Evolutionary conservation across 306 rosid genomes (phyloP).

Genomic region (Pterocarpus santalinus): DNA sequence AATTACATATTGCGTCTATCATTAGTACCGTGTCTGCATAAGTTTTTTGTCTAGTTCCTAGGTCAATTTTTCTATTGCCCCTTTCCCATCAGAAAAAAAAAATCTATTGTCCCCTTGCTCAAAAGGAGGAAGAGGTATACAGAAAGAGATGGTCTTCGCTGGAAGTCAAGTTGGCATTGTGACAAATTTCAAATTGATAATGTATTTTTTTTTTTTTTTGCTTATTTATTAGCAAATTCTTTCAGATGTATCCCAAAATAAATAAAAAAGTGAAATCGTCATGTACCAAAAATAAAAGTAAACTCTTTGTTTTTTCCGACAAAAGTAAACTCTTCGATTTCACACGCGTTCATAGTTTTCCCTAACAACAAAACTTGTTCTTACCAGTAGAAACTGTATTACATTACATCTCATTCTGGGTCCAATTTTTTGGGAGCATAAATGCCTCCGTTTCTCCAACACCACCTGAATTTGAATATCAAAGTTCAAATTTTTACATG

Average conservation of each 20-base stretch:
- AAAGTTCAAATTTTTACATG: neutral
- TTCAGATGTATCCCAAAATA: too few relatives aligned
- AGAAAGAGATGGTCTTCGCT: constrained; percentile 12
- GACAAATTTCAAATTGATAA: neutral
- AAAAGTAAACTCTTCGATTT: constrained; percentile 8
- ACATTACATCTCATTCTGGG: neutral
- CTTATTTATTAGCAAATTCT: neutral
- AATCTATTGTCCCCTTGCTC: neutral
- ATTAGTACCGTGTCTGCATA: constrained; percentile 5
- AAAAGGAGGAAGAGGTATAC: neutral
- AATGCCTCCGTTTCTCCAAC: neutral
- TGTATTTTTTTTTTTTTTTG: neutral
- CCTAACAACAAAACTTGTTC: too few relatives aligned
- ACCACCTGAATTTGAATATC: neutral
- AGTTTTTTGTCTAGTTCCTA: neutral
- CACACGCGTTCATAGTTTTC: constrained; percentile 16
- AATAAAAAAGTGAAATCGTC: too few relatives aligned
- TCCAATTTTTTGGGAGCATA: neutral
- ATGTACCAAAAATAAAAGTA: too few relatives aligned
- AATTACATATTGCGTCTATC: too few relatives aligned
- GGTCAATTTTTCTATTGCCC: neutral
- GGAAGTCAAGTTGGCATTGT: constrained; percentile 19
- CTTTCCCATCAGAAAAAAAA: too few relatives aligned
- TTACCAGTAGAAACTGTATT: too few relatives aligned
- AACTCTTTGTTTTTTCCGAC: too few relatives aligned